Evolutionary conservation across 495 filamentous ascomycete species (phyloP).

Genomic region (Neurospora discreta): DNA sequence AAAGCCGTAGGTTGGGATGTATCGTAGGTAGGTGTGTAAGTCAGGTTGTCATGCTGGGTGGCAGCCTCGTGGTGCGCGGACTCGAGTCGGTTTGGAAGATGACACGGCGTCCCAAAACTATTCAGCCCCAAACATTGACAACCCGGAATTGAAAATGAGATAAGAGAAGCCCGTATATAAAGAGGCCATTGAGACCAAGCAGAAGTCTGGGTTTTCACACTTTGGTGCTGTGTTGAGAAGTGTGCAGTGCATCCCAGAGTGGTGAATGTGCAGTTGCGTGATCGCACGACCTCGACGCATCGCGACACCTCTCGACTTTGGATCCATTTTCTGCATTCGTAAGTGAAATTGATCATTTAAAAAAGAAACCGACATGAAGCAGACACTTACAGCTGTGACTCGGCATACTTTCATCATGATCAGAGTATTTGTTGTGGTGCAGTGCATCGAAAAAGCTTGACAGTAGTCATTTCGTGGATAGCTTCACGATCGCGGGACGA

Average conservation of each 20-base stretch:
- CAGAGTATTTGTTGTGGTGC: not conserved
- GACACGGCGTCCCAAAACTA: not conserved
- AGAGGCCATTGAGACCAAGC: not conserved
- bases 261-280: not conserved
- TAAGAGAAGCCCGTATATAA: no score
- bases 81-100: not conserved
- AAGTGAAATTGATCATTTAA: not conserved
- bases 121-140: not conserved
- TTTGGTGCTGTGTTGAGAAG: not conserved
- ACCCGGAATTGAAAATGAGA: not conserved
- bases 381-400: not conserved
- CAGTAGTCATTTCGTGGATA: conserved; percentile 20
- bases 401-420: not conserved
- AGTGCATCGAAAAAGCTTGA: not conserved
- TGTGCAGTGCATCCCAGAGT: not conserved
- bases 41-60: not conserved
- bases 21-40: not conserved
- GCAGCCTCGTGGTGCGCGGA: not conserved
- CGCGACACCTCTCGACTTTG: not conserved
- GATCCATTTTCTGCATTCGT: not conserved
- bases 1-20: not conserved
- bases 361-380: not conserved
- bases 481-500: conserved; percentile 23
- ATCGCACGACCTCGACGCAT: not conserved
- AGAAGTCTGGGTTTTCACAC: not conserved